Percentiles rank a stretch among this genome's conserved stretches.
These are phyloP conservation scores for Tuber melanosporum DNA, from an alignment of 495 filamentous ascomycete genomes.

Conservation along the genomic window DNA sequence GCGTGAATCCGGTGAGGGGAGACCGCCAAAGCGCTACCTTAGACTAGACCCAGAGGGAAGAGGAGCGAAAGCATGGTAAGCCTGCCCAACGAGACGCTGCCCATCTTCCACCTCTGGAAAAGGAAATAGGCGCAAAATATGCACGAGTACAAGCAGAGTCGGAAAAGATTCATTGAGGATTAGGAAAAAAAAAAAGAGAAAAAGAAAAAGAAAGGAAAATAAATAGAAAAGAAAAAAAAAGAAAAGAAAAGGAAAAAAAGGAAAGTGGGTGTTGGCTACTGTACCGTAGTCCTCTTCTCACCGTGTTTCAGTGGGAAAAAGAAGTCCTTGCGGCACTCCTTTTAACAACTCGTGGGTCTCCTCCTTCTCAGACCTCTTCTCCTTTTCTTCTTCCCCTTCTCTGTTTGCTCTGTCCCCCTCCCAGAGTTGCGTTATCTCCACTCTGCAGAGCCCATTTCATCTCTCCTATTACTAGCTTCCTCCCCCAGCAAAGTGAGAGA, in stretches of 20 bases:
- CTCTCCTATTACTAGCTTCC: slow-evolving; percentile 32
- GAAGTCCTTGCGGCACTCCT: slow-evolving; percentile 1
- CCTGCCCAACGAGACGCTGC: background rate
- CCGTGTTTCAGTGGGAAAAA: background rate
- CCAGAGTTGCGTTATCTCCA: slow-evolving; percentile 31
- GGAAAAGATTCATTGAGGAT: background rate
- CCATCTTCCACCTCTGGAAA: background rate
- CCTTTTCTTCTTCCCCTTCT: slow-evolving; percentile 32
- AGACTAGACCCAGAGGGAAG: background rate
- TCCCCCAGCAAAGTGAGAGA: slow-evolving; percentile 21
- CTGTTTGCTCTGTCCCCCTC: slow-evolving; percentile 23
- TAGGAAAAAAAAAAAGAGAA: background rate
- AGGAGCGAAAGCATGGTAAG: background rate
- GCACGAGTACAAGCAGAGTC: background rate
- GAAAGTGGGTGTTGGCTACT: background rate
- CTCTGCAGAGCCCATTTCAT: background rate
- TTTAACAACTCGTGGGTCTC: slow-evolving; percentile 38
- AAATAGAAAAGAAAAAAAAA: background rate
- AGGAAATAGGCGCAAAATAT: background rate
- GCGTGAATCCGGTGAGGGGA: background rate
- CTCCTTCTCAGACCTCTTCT: slow-evolving; percentile 19
- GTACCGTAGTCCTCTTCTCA: background rate
- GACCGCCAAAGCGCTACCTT: background rate
- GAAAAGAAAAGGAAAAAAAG: background rate
- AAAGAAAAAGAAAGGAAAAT: background rate